A percentile compares a stretch with the other conserved stretches of the same genome.
These are phyloP conservation scores for Calonectria multiphialidica DNA, from an alignment of 2,329 filamentous ascomycete genomes.

Conservation along the genomic window DNA sequence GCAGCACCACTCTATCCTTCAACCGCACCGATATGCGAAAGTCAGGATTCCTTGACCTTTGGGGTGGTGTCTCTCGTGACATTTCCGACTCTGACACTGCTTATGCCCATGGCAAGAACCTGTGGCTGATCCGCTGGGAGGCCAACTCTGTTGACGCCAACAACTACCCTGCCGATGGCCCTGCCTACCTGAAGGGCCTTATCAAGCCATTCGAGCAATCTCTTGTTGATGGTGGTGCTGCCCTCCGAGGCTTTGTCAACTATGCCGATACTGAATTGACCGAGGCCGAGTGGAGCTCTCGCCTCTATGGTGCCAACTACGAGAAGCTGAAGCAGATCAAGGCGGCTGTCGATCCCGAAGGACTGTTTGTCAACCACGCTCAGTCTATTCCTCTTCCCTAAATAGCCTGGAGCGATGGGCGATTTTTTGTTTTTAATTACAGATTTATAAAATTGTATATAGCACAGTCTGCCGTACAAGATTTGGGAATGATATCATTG, in stretches of 20 bases:
- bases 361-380: constrained; percentile 34
- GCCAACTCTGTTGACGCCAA: constrained; percentile 22
- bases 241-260: constrained; percentile 42
- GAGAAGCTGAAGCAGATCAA: constrained; percentile 37
- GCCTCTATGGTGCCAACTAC: constrained; percentile 38
- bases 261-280: constrained; percentile 41
- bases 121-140: constrained; percentile 41
- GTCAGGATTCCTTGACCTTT: constrained; percentile 41
- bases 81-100: constrained; percentile 35
- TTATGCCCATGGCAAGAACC: constrained; percentile 39
- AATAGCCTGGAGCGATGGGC: no score
- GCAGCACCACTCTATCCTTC: constrained; percentile 34
- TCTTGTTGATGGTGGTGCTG: constrained; percentile 29
- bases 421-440: neutral
- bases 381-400: constrained; percentile 36
- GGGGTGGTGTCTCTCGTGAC: constrained; percentile 39
- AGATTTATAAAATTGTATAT: neutral
- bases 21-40: constrained; percentile 39
- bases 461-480: no score
- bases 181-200: constrained; percentile 33
- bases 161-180: constrained; percentile 35
- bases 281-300: constrained; percentile 39
- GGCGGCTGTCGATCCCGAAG: constrained; percentile 33
- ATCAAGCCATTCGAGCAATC: constrained; percentile 40
- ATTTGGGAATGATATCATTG: neutral